phyloP scores from a whole-genome alignment of 768 basidiomycete genomes.

The Xerocomellus dryophilus region DNA sequence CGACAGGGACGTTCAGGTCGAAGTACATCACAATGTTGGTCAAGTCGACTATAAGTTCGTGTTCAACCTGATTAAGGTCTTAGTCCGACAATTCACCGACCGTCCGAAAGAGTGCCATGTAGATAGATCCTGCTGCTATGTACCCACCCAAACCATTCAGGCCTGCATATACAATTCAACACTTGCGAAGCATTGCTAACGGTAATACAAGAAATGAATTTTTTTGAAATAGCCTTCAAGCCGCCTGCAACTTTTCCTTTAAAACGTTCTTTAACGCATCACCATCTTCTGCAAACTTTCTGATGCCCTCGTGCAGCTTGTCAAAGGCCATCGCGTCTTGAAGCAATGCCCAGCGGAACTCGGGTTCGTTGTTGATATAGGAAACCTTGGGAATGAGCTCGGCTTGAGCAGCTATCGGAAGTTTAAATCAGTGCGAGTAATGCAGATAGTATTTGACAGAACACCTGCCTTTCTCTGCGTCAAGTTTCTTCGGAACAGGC shows the following conservation, averaged over 20 bases:
- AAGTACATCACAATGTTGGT: conserved; percentile 48
- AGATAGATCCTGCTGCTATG: too few relatives aligned
- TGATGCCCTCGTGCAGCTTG: conserved; percentile 95
- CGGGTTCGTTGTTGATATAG: conserved; percentile 84
- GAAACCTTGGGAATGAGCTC: conserved; percentile 73
- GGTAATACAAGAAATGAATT: not conserved
- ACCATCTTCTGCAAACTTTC: conserved; percentile 94
- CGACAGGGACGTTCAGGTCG: conserved; percentile 62
- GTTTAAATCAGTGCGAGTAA: not conserved
- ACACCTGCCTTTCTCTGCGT: conserved; percentile 53
- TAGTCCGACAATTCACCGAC: not conserved
- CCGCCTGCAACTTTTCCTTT: conserved; percentile 51
- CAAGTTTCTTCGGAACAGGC: conserved; percentile 80
- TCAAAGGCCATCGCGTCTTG: conserved; percentile 94
- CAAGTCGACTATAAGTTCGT: not conserved
- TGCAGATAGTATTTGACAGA: not conserved
- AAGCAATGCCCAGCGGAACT: conserved; percentile 89
- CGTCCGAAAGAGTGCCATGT: too few relatives aligned
- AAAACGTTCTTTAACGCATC: conserved; percentile 79
- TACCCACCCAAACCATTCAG: not conserved
- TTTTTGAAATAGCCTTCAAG: not conserved
- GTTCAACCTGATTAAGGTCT: not conserved
- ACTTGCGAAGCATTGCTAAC: not conserved
- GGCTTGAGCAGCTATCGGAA: conserved; percentile 47
- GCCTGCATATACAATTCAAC: not conserved